Evolutionary conservation across 306 rosid genomes (phyloP), one percentile per base, ranked within the genome.

Genomic region (Trifolium fragiferum): DNA sequence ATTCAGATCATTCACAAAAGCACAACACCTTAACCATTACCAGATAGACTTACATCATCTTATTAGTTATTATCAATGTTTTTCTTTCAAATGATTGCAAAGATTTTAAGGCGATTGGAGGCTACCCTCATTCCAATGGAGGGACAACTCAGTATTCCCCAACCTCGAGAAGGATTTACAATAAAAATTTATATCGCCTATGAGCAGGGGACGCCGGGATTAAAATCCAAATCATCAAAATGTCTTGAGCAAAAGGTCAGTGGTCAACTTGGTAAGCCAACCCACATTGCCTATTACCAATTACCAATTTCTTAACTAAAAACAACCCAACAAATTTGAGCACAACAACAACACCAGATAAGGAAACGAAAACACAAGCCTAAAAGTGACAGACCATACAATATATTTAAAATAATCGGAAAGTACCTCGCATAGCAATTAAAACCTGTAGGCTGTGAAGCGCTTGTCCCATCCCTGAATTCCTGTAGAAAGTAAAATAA

Each of bases 401-500:
- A 53, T 76, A 25, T 3, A 68, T 40, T 54, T 4, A 68, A 70
- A 78, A 59, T 14, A 25, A 30, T 23, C 25, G 51, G 20, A 62
- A 70, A 51, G 16, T 72, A 84, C 88, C 88, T 74, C 88, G 90
- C 93, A 95, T 88, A 68, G 97, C 99, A 71, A 95, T 95, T 85
- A 89, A 85, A 83, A 95, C 81, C 83, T 95, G 99, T 38, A 95
- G 88, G 81, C 83, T 69, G 76, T 92, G 99, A 46, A 95, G 57
- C 68, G 93, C 99, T 40, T 92, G 88, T 18, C 99, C 99, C 89
- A 85, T 78, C 65, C 99, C 99, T 13, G 88, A 18, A 87, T 82
- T 89, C 99, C 99, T 94, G 87, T 60, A 80, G 46, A 76, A 43
- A 76, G 64, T 7, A 73, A 73, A 79, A 58, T 25, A 63, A 76